A percentile compares a stretch with the other conserved stretches of the same genome.
Evolutionary conservation across 2,329 filamentous ascomycete genomes (phyloP).

Genomic region (Paecilomyces fulvus): DNA sequence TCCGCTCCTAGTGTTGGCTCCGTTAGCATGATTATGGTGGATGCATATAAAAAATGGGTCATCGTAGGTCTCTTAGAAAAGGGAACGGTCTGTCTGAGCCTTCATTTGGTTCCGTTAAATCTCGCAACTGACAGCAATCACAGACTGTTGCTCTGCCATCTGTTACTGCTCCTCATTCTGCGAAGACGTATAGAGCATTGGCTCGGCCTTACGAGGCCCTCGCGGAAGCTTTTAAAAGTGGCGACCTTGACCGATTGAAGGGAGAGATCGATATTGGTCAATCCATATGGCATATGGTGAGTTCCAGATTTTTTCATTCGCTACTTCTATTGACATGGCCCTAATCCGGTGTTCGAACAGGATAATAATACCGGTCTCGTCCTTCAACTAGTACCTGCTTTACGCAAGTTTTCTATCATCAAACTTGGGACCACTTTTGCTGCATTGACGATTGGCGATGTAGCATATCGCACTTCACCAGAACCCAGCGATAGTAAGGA

Average conservation of each 20-base stretch:
- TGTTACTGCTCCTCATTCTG: conserved; percentile 45
- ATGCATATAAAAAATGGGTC: conserved; percentile 88
- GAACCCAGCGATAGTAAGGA: conserved; percentile 16
- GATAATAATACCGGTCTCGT: conserved; percentile 70
- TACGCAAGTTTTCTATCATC: conserved; percentile 67
- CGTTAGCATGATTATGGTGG: conserved; percentile 69
- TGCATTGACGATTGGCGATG: conserved; percentile 48
- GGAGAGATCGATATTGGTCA: conserved; percentile 54
- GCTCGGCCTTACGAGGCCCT: conserved; percentile 64
- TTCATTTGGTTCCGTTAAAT: neutral
- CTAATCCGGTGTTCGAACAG: conserved; percentile 16
- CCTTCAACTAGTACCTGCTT: conserved; percentile 58
- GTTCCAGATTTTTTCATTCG: conserved; percentile 10
- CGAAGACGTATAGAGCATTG: conserved; percentile 50
- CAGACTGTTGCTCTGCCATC: conserved; percentile 46
- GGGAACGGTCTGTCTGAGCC: conserved; percentile 45
- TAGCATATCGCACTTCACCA: conserved; percentile 27
- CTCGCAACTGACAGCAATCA: conserved; percentile 6
- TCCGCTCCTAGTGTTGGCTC: conserved; percentile 57
- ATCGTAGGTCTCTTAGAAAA: conserved; percentile 64
- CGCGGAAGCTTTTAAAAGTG: conserved; percentile 57
- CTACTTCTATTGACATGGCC: neutral
- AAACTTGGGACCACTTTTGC: conserved; percentile 66
- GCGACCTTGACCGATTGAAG: conserved; percentile 51
- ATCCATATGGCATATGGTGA: conserved; percentile 52